Conservation (phyloP, 805 yeast genomes). For the Yamadazyma laniorum region DNA sequence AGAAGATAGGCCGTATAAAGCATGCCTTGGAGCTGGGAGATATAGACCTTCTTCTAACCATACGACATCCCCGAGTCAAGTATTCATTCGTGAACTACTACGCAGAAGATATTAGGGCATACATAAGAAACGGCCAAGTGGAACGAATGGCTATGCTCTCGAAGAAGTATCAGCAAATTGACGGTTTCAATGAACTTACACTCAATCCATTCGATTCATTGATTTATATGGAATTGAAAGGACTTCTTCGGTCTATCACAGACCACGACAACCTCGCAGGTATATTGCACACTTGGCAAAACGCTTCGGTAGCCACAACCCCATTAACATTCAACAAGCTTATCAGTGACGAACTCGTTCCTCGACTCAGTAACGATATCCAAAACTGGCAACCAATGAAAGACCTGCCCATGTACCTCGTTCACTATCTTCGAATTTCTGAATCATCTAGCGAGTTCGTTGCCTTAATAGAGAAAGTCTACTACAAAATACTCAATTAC, state of each 20-base stretch:
- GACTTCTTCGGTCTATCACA: not conserved
- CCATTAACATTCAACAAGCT: conserved; percentile 7
- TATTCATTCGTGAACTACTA: conserved; percentile 7
- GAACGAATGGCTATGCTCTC: not conserved
- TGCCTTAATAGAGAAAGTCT: conserved; percentile 9
- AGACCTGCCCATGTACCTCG: conserved; percentile 15
- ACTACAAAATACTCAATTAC: conserved; percentile 9
- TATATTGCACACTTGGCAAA: conserved; percentile 16
- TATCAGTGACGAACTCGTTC: conserved; percentile 19
- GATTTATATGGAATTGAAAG: conserved; percentile 11
- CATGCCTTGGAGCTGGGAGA: not conserved
- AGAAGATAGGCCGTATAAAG: conserved; percentile 2
- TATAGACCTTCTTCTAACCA: conserved; percentile 2
- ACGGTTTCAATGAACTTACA: conserved; percentile 3
- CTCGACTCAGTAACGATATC: conserved; percentile 14
- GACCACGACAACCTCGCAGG: conserved; percentile 13
- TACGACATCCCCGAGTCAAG: conserved; percentile 8
- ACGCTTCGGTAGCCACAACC: not conserved
- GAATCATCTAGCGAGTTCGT: conserved; percentile 5
- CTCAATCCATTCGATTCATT: conserved; percentile 21
- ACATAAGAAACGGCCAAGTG: conserved; percentile 1
- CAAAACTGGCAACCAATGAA: conserved; percentile 18
- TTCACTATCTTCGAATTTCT: conserved; percentile 21
- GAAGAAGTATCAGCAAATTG: conserved; percentile 2
- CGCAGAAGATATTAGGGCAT: conserved; percentile 1